phyloP scores from a whole-genome alignment of 345 rosid species.

The Euphorbia pulcherrima region DNA sequence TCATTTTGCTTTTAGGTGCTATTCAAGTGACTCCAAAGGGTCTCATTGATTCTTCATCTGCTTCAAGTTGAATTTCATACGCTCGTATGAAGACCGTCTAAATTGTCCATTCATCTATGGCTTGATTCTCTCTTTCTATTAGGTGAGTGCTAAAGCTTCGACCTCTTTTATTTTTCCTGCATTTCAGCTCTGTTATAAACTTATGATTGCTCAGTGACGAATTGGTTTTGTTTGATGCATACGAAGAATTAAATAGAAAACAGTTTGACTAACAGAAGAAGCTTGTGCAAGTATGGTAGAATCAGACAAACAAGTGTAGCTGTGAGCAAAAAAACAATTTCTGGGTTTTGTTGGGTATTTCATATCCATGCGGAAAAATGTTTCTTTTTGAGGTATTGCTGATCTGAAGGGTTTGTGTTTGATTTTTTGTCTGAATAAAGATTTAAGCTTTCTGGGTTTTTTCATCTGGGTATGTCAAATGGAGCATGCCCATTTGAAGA shows the following conservation, averaged over 20 bases:
- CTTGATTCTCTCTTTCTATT: neutral
- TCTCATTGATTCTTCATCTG: neutral
- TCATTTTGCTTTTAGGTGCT: neutral
- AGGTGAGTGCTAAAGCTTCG: slow-evolving; percentile 8
- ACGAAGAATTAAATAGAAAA: neutral
- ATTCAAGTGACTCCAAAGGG: neutral
- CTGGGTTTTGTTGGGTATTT: slow-evolving; percentile 16
- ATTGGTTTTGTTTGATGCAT: slow-evolving; percentile 3
- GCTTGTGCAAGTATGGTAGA: neutral
- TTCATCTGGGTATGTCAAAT: slow-evolving; percentile 15
- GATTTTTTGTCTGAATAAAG: slow-evolving; percentile 7
- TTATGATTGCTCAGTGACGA: neutral
- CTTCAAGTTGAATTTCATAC: neutral
- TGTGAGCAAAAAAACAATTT: neutral
- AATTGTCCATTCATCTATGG: neutral
- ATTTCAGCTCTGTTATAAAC: slow-evolving; percentile 1
- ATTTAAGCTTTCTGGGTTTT: neutral
- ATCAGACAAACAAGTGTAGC: neutral
- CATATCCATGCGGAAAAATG: neutral
- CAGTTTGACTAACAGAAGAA: neutral
- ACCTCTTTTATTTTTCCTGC: neutral
- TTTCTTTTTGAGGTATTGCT: neutral
- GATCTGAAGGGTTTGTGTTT: slow-evolving; percentile 14
- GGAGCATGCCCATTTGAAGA: slow-evolving; percentile 24
- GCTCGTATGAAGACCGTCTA: neutral